A percentile compares a stretch with the other conserved stretches of the same genome.
phyloP scores from a whole-genome alignment of 495 filamentous ascomycete species.

The Amniculicola lignicola region DNA sequence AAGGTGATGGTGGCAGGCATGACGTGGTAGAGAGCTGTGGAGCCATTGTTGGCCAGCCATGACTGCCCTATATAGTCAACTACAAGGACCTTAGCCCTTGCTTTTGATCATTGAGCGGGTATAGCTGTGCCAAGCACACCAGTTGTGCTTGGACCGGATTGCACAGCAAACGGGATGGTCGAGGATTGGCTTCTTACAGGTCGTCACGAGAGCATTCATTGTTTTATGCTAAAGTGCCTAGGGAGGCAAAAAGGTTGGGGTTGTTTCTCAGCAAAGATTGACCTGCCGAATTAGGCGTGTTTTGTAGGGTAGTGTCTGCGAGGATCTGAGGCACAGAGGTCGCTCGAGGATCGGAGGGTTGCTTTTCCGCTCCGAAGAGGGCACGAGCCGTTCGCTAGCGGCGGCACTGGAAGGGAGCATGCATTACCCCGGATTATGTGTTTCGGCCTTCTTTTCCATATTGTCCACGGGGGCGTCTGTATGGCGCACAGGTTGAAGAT shows the following conservation, averaged over 20 bases:
- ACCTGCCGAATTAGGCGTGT: conserved; percentile 18
- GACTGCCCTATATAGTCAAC: conserved; percentile 29
- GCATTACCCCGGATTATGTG: no score
- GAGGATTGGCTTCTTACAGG: conserved; percentile 21
- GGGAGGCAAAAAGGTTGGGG: no score
- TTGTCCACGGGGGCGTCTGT: no score
- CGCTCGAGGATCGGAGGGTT: background rate
- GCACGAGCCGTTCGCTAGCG: background rate
- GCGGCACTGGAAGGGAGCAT: no score
- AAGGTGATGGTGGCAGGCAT: conserved; percentile 20
- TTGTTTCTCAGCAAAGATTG: no score
- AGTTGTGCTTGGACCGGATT: conserved; percentile 12
- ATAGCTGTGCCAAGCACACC: conserved; percentile 11
- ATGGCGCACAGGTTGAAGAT: no score
- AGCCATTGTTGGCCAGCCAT: conserved; percentile 18
- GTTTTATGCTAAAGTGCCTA: conserved; percentile 15
- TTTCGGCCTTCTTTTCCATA: no score
- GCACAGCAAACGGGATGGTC: background rate
- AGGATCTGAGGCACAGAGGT: background rate
- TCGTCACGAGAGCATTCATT: conserved; percentile 24
- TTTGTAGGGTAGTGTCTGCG: conserved; percentile 1
- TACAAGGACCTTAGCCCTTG: conserved; percentile 25
- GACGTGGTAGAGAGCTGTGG: conserved; percentile 6
- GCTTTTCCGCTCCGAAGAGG: conserved; percentile 7
- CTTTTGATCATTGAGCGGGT: conserved; percentile 11